These are phyloP conservation scores for Phyllosticta citrichinensis DNA, from an alignment of 2,329 filamentous ascomycete species.

Conservation along the genomic window DNA sequence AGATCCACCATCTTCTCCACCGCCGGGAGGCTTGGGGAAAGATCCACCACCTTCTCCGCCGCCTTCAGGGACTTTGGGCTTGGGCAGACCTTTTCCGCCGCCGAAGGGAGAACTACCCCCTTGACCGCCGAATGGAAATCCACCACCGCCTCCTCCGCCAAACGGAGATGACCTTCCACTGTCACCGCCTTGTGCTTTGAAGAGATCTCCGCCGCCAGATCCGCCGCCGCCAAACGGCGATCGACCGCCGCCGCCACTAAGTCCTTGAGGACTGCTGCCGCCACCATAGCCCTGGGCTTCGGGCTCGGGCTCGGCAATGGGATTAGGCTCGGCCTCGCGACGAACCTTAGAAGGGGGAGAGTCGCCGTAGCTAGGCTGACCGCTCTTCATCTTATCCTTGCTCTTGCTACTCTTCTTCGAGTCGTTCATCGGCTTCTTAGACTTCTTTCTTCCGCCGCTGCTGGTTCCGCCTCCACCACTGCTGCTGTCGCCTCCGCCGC, in stretches of 20 bases:
- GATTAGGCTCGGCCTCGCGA: neutral
- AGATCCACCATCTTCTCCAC: too few relatives aligned
- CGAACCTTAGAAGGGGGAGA: neutral
- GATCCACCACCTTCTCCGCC: too few relatives aligned
- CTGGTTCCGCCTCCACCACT: neutral
- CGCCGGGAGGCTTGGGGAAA: neutral
- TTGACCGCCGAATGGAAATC: neutral
- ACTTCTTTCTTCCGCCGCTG: neutral
- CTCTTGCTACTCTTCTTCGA: neutral
- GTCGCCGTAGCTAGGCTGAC: neutral
- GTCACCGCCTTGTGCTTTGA: neutral
- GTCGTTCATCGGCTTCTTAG: neutral
- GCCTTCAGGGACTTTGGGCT: too few relatives aligned
- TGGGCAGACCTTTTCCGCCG: too few relatives aligned
- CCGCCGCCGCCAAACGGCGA: neutral
- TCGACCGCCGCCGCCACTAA: too few relatives aligned
- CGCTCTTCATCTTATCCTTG: neutral
- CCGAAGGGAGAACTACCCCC: too few relatives aligned
- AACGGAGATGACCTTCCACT: neutral
- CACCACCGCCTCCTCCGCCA: neutral
- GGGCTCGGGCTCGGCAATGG: neutral
- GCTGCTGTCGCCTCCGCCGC: neutral
- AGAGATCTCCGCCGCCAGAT: neutral
- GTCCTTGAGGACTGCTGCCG: too few relatives aligned
- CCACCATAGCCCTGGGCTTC: neutral